phyloP scores from a whole-genome alignment of 805 yeast genomes.

The Candida succiphila region DNA sequence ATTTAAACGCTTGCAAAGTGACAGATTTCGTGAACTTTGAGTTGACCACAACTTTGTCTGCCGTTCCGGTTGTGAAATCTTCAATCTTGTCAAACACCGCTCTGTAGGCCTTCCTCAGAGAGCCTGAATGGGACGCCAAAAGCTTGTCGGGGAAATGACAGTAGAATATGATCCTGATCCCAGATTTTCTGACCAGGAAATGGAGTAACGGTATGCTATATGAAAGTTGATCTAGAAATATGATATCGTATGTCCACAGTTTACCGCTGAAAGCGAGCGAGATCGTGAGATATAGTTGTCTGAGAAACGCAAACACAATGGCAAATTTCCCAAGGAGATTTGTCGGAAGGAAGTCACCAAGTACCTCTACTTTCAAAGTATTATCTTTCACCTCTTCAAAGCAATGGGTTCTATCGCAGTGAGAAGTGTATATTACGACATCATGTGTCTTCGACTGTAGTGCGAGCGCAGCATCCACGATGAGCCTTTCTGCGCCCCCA shows the following conservation, averaged over 20 bases:
- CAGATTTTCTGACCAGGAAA: conserved; percentile 25
- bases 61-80: conserved; percentile 62
- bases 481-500: conserved; percentile 96
- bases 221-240: conserved; percentile 82
- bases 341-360: conserved; percentile 82
- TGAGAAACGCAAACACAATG: conserved; percentile 71
- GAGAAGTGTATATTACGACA: conserved; percentile 74
- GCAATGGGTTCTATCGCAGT: conserved; percentile 79
- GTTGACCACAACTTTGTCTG: conserved; percentile 82
- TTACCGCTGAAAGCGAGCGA: conserved; percentile 38
- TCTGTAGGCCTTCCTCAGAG: conserved; percentile 58
- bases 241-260: conserved; percentile 48
- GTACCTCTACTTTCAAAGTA: conserved; percentile 51
- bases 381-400: conserved; percentile 77
- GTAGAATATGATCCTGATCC: conserved; percentile 63
- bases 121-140: conserved; percentile 48
- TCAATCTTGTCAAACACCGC: conserved; percentile 79
- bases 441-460: conserved; percentile 47
- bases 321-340: conserved; percentile 54
- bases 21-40: conserved; percentile 72
- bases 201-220: conserved; percentile 70
- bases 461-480: conserved; percentile 91
- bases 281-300: conserved; percentile 64
- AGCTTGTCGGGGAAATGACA: conserved; percentile 95
- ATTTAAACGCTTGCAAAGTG: conserved; percentile 53